Evolutionary conservation across 192 early-diverging fungal species (phyloP).

Genomic region (Ambispora gerdemannii): DNA sequence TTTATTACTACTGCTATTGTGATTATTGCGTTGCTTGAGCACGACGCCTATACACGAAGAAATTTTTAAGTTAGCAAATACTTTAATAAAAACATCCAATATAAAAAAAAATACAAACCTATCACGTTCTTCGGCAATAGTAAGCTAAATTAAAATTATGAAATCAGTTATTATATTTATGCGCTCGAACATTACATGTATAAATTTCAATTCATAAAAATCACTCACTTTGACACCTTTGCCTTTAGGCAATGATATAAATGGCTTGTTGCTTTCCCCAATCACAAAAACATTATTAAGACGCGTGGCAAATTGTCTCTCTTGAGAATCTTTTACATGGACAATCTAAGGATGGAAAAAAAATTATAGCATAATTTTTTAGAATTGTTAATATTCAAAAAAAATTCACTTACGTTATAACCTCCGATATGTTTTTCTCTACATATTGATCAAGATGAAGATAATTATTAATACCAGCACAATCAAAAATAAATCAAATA

Average conservation of each 20-base stretch:
- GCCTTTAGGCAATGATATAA: constrained; percentile 97
- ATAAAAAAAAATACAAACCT: constrained; percentile 5
- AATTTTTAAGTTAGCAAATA: background rate
- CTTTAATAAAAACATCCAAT: background rate
- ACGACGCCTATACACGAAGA: background rate
- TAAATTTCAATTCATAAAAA: background rate
- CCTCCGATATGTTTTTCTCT: constrained; percentile 20
- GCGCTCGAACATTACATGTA: no score
- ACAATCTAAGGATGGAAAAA: constrained; percentile 98
- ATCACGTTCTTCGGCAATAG: constrained; percentile 99
- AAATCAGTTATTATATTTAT: background rate
- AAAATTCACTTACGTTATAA: background rate
- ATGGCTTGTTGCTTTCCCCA: constrained; percentile 86
- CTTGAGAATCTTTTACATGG: constrained; percentile 96
- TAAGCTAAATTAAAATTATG: constrained; percentile 47
- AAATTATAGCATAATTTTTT: constrained; percentile 36
- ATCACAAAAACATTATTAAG: constrained; percentile 88
- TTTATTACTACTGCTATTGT: no score
- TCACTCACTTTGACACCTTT: constrained; percentile 83
- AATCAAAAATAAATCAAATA: background rate
- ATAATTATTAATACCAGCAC: background rate
- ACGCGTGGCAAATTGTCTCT: constrained; percentile 97
- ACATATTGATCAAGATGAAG: background rate
- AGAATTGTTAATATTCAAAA: background rate
- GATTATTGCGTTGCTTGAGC: background rate